A percentile compares a stretch with the other conserved stretches of the same genome.
These are phyloP conservation scores for Candida tammaniensis DNA, from an alignment of 805 yeast species.

Conservation along the genomic window DNA sequence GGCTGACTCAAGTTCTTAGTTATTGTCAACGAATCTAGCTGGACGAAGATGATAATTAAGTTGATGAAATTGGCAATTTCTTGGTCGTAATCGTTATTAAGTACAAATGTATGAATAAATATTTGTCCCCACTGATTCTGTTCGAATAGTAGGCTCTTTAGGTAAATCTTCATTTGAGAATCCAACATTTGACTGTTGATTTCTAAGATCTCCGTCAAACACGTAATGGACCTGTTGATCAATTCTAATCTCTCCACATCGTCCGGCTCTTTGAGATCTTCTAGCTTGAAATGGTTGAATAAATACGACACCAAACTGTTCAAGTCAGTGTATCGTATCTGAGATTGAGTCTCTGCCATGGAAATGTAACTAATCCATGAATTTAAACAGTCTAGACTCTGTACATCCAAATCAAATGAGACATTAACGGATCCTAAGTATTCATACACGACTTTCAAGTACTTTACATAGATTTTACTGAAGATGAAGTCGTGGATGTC, in stretches of 20 bases:
- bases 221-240: conserved; percentile 25
- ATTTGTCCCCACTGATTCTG: conserved; percentile 41
- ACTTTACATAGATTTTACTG: conserved; percentile 27
- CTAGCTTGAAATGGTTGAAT: conserved; percentile 14
- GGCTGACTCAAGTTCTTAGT: conserved; percentile 37
- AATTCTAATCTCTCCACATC: conserved; percentile 13
- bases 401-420: conserved; percentile 6
- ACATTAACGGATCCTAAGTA: conserved; percentile 12
- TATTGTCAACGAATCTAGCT: conserved; percentile 43
- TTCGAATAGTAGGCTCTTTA: conserved; percentile 40
- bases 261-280: conserved; percentile 3
- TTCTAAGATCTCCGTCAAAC: conserved; percentile 46
- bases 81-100: conserved; percentile 27
- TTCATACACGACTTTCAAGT: conserved; percentile 16
- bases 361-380: conserved; percentile 40
- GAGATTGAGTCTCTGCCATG: conserved; percentile 32
- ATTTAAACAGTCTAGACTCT: conserved; percentile 23
- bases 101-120: conserved; percentile 33
- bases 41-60: conserved; percentile 45
- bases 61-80: conserved; percentile 42
- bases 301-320: conserved; percentile 22
- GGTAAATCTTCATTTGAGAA: conserved; percentile 10
- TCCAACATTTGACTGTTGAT: conserved; percentile 41
- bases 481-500: conserved; percentile 40
- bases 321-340: conserved; percentile 27